Conservation (phyloP, 768 basidiomycete genomes). For the Pilatotrama ljubarskyi region DNA sequence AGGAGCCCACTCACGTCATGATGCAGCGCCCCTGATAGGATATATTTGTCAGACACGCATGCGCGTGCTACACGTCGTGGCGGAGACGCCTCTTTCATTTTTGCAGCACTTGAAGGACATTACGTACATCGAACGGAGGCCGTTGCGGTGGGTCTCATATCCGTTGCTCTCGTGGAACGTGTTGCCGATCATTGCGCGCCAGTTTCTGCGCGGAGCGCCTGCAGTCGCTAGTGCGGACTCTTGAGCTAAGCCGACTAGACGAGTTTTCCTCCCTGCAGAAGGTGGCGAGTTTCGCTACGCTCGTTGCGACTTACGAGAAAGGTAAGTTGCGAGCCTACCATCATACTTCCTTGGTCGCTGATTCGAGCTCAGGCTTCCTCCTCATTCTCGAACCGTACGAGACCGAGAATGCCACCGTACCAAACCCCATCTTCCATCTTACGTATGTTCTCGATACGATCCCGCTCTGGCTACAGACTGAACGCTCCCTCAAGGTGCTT, state of each 20-base stretch:
- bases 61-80: slow-evolving; percentile 99
- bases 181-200: slow-evolving; percentile 9
- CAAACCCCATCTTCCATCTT: slow-evolving; percentile 98
- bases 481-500: slow-evolving; percentile 66
- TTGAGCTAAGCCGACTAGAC: slow-evolving; percentile 87
- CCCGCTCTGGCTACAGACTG: slow-evolving; percentile 13
- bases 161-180: neutral
- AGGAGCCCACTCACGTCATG: neutral
- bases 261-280: slow-evolving; percentile 93
- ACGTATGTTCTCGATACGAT: slow-evolving; percentile 53
- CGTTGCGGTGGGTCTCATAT: slow-evolving; percentile 68
- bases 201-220: slow-evolving; percentile 97
- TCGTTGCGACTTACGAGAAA: slow-evolving; percentile 98
- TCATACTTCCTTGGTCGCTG: neutral
- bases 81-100: slow-evolving; percentile 96
- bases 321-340: slow-evolving; percentile 44
- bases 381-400: slow-evolving; percentile 98
- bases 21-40: neutral
- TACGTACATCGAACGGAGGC: slow-evolving; percentile 94
- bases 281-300: slow-evolving; percentile 92
- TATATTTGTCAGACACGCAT: slow-evolving; percentile 75
- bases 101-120: slow-evolving; percentile 98
- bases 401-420: slow-evolving; percentile 97
- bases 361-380: slow-evolving; percentile 70
- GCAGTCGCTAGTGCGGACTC: slow-evolving; percentile 89